Evolutionary conservation across 2,329 filamentous ascomycete species (phyloP), one percentile per base, ranked within the genome.

Genomic region (Botrytis hyacinthi): DNA sequence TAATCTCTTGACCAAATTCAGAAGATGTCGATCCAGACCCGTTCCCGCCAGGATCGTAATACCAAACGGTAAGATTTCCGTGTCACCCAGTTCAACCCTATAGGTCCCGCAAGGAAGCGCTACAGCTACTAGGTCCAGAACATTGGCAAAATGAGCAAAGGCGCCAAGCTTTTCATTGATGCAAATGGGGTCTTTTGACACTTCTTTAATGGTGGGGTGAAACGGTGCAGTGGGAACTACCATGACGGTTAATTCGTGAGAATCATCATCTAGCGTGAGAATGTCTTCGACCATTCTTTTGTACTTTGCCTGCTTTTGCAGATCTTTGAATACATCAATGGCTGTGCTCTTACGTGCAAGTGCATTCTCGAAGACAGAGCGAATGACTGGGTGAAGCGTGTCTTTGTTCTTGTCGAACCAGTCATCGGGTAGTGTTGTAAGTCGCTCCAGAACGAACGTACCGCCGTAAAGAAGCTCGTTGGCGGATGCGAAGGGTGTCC

Each of bases 141-240:
- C 85, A 77, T 89, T 89, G 4, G 82, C 87, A 77, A 85, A 88
- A 76, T 88, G 86, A 1, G 86, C 85, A 77, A 87, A 88, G 57
- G 81, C 54, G 16, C 85, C 85, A n/a, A 87, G 75, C 32, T 82
- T 81, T 40, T 83, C 83, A 74, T 88, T 88, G 74, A 84, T 82
- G 22, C 77, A 80, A 66, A 89, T 82, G 0, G 86, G 86, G 77
- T 88, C 85, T 22, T 80, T 81, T 18, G 85, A 81, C 73, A 88
- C 84, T 74, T 87, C 84, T 57, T 83, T 79, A 26, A 88, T 85
- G 1, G 83, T 87, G 69, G 81, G 82, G 76, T 85, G 83, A 42
- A 79, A 81, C 26, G 87, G 87, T 54, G 85, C 81, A 0, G 87
- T 88, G 0, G 87, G 87, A 1, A 88, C 86, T 10, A 88, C 78